Evolutionary conservation across 2,329 filamentous ascomycete species (phyloP).

Genomic region (Diaporthe aspalathi): DNA sequence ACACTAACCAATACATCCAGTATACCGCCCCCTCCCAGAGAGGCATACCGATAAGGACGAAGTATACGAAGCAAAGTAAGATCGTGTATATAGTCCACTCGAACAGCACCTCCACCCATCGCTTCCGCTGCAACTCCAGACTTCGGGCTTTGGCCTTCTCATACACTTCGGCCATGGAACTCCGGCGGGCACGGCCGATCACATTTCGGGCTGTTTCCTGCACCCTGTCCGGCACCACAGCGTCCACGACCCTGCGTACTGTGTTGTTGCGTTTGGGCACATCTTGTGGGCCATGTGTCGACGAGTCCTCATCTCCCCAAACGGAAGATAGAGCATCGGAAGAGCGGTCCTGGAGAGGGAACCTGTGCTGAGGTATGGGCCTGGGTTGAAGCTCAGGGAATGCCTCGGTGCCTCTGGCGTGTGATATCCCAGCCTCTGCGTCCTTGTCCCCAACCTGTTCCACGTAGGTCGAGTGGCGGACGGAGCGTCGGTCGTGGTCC

Average conservation of each 20-base stretch:
- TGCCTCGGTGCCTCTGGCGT: neutral
- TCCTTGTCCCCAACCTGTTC: neutral
- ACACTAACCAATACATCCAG: constrained; percentile 55
- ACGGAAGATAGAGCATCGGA: neutral
- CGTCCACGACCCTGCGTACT: constrained; percentile 26
- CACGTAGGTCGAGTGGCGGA: constrained; percentile 6
- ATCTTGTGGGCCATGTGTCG: neutral
- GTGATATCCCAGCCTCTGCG: neutral
- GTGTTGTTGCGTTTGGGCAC: constrained; percentile 21
- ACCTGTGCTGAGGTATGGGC: constrained; percentile 2
- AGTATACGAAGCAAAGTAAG: constrained; percentile 54
- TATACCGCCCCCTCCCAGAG: constrained; percentile 58
- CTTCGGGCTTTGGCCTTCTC: constrained; percentile 41
- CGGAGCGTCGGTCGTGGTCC: constrained; percentile 9
- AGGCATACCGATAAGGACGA: constrained; percentile 58
- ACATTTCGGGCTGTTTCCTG: constrained; percentile 32
- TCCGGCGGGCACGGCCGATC: constrained; percentile 11
- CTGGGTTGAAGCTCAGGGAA: neutral
- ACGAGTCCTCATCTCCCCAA: constrained; percentile 14
- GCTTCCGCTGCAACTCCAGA: constrained; percentile 40
- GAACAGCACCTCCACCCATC: constrained; percentile 42
- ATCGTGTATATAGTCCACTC: constrained; percentile 42
- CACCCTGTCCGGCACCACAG: constrained; percentile 30
- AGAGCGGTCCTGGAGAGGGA: constrained; percentile 6
- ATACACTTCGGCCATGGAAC: constrained; percentile 38